Conservation (phyloP, 805 yeast species). For the Cyberlindnera lachancei region DNA sequence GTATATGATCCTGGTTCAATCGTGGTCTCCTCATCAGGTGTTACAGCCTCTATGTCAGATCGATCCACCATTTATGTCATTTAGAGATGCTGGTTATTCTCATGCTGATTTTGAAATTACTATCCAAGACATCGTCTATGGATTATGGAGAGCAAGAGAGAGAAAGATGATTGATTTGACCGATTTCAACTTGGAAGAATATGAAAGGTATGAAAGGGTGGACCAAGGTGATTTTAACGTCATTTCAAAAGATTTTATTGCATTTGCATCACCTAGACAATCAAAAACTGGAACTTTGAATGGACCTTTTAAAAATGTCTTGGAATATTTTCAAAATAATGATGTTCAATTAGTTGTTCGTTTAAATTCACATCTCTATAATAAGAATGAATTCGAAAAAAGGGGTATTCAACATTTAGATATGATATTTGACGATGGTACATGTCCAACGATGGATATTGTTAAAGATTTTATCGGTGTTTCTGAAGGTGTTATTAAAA, state of each 20-base stretch:
- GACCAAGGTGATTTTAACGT: slow-evolving; percentile 96
- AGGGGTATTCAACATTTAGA: slow-evolving; percentile 85
- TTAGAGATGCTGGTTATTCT: slow-evolving; percentile 96
- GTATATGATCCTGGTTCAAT: slow-evolving; percentile 90
- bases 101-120: slow-evolving; percentile 90
- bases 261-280: slow-evolving; percentile 95
- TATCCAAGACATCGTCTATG: slow-evolving; percentile 92
- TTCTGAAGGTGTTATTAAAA: slow-evolving; percentile 77
- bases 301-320: slow-evolving; percentile 75
- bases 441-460: slow-evolving; percentile 91
- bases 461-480: slow-evolving; percentile 93
- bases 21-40: slow-evolving; percentile 98
- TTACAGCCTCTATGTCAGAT: slow-evolving; percentile 89
- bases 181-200: slow-evolving; percentile 82
- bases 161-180: slow-evolving; percentile 82
- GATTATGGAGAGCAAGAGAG: slow-evolving; percentile 96
- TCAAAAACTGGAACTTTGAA: slow-evolving; percentile 39
- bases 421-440: slow-evolving; percentile 96
- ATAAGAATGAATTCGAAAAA: slow-evolving; percentile 73
- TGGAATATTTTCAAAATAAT: slow-evolving; percentile 63
- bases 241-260: slow-evolving; percentile 87
- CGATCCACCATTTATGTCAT: slow-evolving; percentile 89
- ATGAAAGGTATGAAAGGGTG: slow-evolving; percentile 89
- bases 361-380: slow-evolving; percentile 86
- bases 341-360: slow-evolving; percentile 87